Evolutionary conservation across 1,284 basidiomycete genomes (phyloP).

Genomic region (Apiotrichum mycotoxinovorans): DNA sequence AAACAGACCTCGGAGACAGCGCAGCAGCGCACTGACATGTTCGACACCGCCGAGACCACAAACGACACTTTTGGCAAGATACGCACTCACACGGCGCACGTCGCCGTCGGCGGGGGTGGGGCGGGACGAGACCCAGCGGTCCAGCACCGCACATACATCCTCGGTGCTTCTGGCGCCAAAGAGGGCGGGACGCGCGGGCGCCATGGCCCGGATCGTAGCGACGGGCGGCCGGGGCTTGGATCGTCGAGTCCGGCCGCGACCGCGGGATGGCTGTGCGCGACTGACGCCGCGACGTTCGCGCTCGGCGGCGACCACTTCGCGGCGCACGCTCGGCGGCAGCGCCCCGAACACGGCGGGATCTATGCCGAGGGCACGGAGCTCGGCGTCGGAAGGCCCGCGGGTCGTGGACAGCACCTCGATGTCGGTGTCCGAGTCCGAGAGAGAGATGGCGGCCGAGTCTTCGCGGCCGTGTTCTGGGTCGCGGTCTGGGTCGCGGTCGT

Average conservation of each 20-base stretch:
- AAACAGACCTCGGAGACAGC: constrained; percentile 61
- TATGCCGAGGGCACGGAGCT: constrained; percentile 62
- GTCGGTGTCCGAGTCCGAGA: constrained; percentile 1
- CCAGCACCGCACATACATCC: constrained; percentile 66
- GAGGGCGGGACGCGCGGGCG: constrained; percentile 53
- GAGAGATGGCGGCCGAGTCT: background rate
- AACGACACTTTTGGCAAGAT: constrained; percentile 64
- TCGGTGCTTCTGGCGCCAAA: constrained; percentile 61
- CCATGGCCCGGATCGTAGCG: constrained; percentile 46
- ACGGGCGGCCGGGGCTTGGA: constrained; percentile 50
- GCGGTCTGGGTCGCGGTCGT: background rate
- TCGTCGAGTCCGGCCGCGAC: constrained; percentile 39
- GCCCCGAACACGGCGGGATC: constrained; percentile 68
- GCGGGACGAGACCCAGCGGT: constrained; percentile 64
- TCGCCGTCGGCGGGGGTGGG: constrained; percentile 63
- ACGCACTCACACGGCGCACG: constrained; percentile 66
- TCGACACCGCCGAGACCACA: constrained; percentile 63
- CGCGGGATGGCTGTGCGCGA: constrained; percentile 6
- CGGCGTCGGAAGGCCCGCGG: constrained; percentile 43
- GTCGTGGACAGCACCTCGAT: constrained; percentile 13
- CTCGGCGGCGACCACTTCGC: constrained; percentile 65
- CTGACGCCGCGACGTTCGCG: constrained; percentile 19
- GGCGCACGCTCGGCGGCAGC: constrained; percentile 65
- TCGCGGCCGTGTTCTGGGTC: background rate
- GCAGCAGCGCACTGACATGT: constrained; percentile 64